These are phyloP conservation scores for Cinnamomum micranthum DNA, from an alignment of 164 flowering plant genomes.

Conservation along the genomic window DNA sequence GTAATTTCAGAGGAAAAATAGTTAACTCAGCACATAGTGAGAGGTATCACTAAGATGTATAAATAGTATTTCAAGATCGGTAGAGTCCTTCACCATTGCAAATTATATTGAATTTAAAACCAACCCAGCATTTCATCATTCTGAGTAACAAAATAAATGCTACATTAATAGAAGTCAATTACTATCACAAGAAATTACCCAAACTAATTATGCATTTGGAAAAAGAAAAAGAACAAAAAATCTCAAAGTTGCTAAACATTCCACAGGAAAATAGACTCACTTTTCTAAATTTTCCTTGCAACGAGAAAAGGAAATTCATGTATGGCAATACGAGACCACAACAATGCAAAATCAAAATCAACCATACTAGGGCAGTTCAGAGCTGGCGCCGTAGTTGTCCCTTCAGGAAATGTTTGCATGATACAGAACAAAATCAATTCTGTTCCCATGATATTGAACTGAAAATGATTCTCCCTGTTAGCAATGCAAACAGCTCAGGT, in stretches of 20 bases:
- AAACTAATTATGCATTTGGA: background rate
- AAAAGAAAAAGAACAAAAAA: background rate
- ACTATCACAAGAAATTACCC: background rate
- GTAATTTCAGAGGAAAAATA: background rate
- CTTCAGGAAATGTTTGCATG: slow-evolving; percentile 11
- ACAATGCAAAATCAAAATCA: background rate
- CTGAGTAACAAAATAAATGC: background rate
- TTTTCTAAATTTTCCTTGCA: background rate
- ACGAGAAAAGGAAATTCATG: background rate
- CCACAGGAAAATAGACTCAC: background rate
- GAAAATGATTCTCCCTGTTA: slow-evolving; percentile 20
- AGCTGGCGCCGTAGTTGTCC: slow-evolving; percentile 10
- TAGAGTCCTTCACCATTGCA: background rate
- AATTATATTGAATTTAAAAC: background rate
- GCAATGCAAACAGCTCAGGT: slow-evolving; percentile 7
- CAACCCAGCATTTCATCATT: background rate
- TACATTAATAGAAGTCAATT: background rate
- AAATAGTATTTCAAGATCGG: background rate
- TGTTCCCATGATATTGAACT: slow-evolving; percentile 3
- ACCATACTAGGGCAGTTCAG: slow-evolving; percentile 19
- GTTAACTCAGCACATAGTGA: background rate
- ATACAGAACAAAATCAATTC: background rate
- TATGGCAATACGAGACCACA: background rate
- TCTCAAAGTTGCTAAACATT: background rate
- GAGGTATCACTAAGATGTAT: background rate